A percentile compares a stretch with the other conserved stretches of the same genome.
Conservation (phyloP, 1,139 yeast genomes). For the Blastobotrys elegans region DNA sequence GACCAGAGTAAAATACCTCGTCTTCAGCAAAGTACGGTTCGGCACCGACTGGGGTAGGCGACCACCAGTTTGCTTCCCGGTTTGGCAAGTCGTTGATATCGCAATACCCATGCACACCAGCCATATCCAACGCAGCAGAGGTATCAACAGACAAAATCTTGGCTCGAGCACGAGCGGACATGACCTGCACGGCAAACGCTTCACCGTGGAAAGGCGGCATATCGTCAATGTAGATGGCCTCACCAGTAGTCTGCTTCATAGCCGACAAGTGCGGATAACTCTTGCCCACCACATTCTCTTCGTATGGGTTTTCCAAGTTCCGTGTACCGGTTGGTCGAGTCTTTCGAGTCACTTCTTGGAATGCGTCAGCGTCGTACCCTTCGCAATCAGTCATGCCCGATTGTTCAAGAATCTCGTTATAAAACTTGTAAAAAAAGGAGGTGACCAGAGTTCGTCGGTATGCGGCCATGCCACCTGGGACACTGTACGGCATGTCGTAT, state of each 20-base stretch:
- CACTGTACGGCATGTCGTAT: slow-evolving; percentile 38
- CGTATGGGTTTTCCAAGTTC: slow-evolving; percentile 37
- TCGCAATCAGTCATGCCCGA: slow-evolving; percentile 10
- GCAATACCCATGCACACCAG: slow-evolving; percentile 40
- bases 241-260: slow-evolving; percentile 43
- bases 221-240: slow-evolving; percentile 42
- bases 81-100: slow-evolving; percentile 39
- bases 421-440: slow-evolving; percentile 43
- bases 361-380: slow-evolving; percentile 27
- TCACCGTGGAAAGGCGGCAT: slow-evolving; percentile 40
- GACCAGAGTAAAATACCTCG: slow-evolving; percentile 40
- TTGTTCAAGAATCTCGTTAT: slow-evolving; percentile 28
- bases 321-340: slow-evolving; percentile 37
- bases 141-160: slow-evolving; percentile 37
- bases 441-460: slow-evolving; percentile 40
- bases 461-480: slow-evolving; percentile 47
- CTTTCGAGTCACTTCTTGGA: slow-evolving; percentile 34
- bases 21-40: slow-evolving; percentile 42
- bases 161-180: slow-evolving; percentile 43
- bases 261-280: slow-evolving; percentile 41
- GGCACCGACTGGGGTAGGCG: slow-evolving; percentile 39
- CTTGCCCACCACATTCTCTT: slow-evolving; percentile 37
- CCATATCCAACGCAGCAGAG: slow-evolving; percentile 36
- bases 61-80: slow-evolving; percentile 39
- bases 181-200: slow-evolving; percentile 40